These are phyloP conservation scores for Paspalum vaginatum DNA, from an alignment of 176 grass and related monocot species.

Conservation along the genomic window DNA sequence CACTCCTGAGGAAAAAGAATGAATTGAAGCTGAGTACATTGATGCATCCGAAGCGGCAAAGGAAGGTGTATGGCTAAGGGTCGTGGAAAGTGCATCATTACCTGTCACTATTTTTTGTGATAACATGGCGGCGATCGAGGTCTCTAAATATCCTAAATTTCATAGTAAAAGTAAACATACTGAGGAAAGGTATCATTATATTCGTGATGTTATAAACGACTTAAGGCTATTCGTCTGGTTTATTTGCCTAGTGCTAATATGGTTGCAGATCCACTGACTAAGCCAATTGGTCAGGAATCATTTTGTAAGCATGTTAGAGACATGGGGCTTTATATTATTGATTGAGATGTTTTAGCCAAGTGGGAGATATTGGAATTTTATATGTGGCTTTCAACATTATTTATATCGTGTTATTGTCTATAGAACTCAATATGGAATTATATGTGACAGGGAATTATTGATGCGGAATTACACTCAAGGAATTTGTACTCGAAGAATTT, in stretches of 20 bases:
- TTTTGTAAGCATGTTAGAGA: not conserved
- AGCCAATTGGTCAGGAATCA: not conserved
- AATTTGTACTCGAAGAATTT: too few relatives aligned
- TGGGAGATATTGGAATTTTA: too few relatives aligned
- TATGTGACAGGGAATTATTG: too few relatives aligned
- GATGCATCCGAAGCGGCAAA: not conserved
- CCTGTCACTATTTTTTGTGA: not conserved
- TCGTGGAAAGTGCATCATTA: not conserved
- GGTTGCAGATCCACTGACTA: not conserved
- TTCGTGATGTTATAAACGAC: too few relatives aligned
- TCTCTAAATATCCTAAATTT: not conserved
- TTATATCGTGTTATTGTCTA: too few relatives aligned
- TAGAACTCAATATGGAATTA: too few relatives aligned
- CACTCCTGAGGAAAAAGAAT: not conserved
- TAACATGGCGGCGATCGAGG: not conserved
- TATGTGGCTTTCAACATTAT: too few relatives aligned
- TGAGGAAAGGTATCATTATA: not conserved
- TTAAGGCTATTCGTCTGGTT: too few relatives aligned
- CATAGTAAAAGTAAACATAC: constrained; percentile 6
- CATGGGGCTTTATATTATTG: not conserved
- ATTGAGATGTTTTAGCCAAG: too few relatives aligned
- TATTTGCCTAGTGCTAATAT: too few relatives aligned
- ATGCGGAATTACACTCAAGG: too few relatives aligned
- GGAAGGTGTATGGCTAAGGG: not conserved
- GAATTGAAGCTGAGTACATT: not conserved